These are phyloP conservation scores for Boletus sensibilis DNA, from an alignment of 768 basidiomycete species.

Conservation along the genomic window DNA sequence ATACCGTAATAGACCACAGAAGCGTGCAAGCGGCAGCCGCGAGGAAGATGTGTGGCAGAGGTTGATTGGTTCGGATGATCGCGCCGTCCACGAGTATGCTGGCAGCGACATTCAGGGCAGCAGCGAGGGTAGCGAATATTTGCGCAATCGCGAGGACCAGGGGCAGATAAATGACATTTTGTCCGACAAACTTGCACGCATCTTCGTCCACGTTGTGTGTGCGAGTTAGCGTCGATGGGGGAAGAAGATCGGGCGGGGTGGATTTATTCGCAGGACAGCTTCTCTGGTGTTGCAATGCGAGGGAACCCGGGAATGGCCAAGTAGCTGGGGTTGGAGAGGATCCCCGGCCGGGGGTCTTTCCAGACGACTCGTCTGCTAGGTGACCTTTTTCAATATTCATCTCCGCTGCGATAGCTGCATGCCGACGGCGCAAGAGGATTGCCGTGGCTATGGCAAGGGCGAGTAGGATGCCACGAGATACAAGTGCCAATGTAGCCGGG, in stretches of 20 bases:
- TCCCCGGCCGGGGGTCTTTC: slow-evolving; percentile 15
- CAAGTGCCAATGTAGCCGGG: slow-evolving; percentile 23
- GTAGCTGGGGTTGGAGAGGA: slow-evolving; percentile 33
- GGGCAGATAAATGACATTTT: background rate
- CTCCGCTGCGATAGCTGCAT: background rate
- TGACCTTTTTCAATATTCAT: slow-evolving; percentile 17
- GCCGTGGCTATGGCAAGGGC: slow-evolving; percentile 11
- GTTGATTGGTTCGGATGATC: background rate
- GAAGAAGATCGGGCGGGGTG: background rate
- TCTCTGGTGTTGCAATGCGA: slow-evolving; percentile 14
- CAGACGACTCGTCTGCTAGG: background rate
- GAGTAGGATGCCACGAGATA: slow-evolving; percentile 23
- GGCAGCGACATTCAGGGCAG: slow-evolving; percentile 21
- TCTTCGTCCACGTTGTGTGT: background rate
- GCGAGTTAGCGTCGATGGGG: slow-evolving; percentile 1
- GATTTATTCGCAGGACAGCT: background rate
- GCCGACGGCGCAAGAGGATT: slow-evolving; percentile 5
- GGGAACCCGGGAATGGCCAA: slow-evolving; percentile 34
- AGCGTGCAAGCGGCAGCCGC: slow-evolving; percentile 20
- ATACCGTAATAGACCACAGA: slow-evolving; percentile 23
- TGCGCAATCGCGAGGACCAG: slow-evolving; percentile 23
- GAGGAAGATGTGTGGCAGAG: slow-evolving; percentile 14
- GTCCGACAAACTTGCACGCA: background rate
- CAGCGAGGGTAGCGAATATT: slow-evolving; percentile 22
- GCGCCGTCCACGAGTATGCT: slow-evolving; percentile 5